Percentiles rank a stretch among this genome's conserved stretches.
phyloP scores from a whole-genome alignment of 2,329 filamentous ascomycete species.

The Diplodia sapinea region DNA sequence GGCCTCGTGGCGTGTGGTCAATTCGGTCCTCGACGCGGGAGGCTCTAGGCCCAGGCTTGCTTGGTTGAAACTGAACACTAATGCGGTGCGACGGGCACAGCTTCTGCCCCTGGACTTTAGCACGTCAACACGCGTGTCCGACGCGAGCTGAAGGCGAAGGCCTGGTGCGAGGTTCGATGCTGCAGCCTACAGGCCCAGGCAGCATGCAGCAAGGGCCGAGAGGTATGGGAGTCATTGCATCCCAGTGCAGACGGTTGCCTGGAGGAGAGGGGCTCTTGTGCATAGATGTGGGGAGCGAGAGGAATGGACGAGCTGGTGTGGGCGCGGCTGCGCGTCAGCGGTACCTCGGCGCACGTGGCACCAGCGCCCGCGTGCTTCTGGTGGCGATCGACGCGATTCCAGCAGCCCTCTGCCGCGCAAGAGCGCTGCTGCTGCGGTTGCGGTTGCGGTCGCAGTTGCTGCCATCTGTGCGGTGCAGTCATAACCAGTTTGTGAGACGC shows the following conservation, averaged over 20 bases:
- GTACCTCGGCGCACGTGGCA: slow-evolving; percentile 19
- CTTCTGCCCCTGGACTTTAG: background rate
- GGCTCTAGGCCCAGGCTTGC: background rate
- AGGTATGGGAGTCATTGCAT: background rate
- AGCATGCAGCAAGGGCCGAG: background rate
- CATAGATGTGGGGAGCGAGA: no score
- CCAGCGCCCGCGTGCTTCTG: slow-evolving; percentile 9
- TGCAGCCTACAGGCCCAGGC: slow-evolving; percentile 7
- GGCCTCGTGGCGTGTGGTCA: background rate
- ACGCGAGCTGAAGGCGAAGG: background rate
- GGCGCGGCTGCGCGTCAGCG: background rate
- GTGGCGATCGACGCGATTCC: slow-evolving; percentile 2
- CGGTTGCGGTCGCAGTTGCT: background rate
- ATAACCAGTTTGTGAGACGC: background rate
- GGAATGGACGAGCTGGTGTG: no score
- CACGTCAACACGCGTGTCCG: background rate
- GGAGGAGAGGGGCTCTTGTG: background rate
- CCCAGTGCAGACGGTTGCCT: slow-evolving; percentile 8
- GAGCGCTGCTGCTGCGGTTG: background rate
- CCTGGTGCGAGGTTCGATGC: background rate
- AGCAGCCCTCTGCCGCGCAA: background rate
- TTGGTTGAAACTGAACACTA: background rate
- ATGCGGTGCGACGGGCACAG: slow-evolving; percentile 6
- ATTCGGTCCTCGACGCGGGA: background rate
- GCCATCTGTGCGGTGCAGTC: background rate